A percentile compares a stretch with the other conserved stretches of the same genome.
Evolutionary conservation across 1,139 yeast genomes (phyloP).

Genomic region (Torulaspora globosa): DNA sequence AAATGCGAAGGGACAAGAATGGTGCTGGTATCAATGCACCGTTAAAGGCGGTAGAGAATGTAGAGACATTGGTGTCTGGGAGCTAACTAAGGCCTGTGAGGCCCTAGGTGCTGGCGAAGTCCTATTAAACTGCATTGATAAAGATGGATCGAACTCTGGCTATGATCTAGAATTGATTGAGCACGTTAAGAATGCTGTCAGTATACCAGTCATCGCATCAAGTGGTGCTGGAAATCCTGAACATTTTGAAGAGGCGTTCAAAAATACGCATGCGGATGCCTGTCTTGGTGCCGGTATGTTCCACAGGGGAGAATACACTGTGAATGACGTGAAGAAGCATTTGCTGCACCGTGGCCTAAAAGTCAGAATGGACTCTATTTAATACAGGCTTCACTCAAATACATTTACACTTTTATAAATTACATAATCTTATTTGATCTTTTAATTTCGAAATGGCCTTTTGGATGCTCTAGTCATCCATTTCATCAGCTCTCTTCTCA

Average conservation of each 20-base stretch:
- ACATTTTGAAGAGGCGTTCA: slow-evolving; percentile 84
- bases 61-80: slow-evolving; percentile 88
- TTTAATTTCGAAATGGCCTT: slow-evolving; percentile 1
- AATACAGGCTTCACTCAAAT: background rate
- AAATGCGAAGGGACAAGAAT: slow-evolving; percentile 83
- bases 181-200: slow-evolving; percentile 70
- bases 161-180: slow-evolving; percentile 78
- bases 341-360: slow-evolving; percentile 50
- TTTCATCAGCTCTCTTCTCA: slow-evolving; percentile 55
- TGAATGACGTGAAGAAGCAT: slow-evolving; percentile 70
- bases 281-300: slow-evolving; percentile 98
- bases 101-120: slow-evolving; percentile 96
- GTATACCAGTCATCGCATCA: slow-evolving; percentile 92
- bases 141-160: slow-evolving; percentile 92
- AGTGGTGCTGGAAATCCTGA: slow-evolving; percentile 93
- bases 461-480: slow-evolving; percentile 35
- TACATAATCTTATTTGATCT: slow-evolving; percentile 2
- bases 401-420: slow-evolving; percentile 9
- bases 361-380: slow-evolving; percentile 45
- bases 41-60: slow-evolving; percentile 91
- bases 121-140: slow-evolving; percentile 86
- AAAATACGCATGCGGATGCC: slow-evolving; percentile 80
- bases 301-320: slow-evolving; percentile 90
- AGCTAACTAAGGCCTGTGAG: slow-evolving; percentile 82
- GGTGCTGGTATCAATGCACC: slow-evolving; percentile 92